Evolutionary conservation across 805 yeast species (phyloP), one percentile per base, ranked within the genome.

Genomic region (Barnettozyma siamensis): DNA sequence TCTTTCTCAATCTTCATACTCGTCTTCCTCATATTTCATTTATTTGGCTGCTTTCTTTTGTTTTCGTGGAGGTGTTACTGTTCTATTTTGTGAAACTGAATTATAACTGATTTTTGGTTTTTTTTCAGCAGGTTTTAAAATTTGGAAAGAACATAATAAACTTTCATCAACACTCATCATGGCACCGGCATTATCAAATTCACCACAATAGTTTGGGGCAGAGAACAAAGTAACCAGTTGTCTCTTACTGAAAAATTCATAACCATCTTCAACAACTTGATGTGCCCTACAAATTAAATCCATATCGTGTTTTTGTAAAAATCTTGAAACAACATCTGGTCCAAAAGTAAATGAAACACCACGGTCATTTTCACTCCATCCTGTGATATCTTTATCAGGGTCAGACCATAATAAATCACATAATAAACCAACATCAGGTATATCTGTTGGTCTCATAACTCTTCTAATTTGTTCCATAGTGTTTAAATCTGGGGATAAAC

Each of bases 341-440:
- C 98, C 98, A 68, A 93, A 91, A n/a, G 98, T 91, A 66, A 89
- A 91, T 20, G 97, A 88, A 47, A 91, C 98, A 62, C 98, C 98
- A 69, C 99, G 85, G 70, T 93, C 99, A 65, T 93, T 91, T 70
- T 93, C 99, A 55, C 94, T 83, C 99, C 99, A 91, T 16, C 98
- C 99, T 27, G 93, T 88, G 54, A 91, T 89, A 66, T 89, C 97
- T 67, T 93, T 91, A 66, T 91, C 98, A 20, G 99, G 99, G 65
- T 91, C 99, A 3, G 96, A 86, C 99, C 99, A 91, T 58, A 91
- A 76, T 64, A 91, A 75, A 66, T 91, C 99, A 72, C 97, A 91
- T 57, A 91, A 75, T 57, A 91, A 76, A 21, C 99, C 99, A 46
- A 88, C 95, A 66, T 91, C 99, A 42, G 99, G 99, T 55, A 91